Conservation (phyloP, 2,329 filamentous ascomycete genomes). For the Fusarium sp. region DNA sequence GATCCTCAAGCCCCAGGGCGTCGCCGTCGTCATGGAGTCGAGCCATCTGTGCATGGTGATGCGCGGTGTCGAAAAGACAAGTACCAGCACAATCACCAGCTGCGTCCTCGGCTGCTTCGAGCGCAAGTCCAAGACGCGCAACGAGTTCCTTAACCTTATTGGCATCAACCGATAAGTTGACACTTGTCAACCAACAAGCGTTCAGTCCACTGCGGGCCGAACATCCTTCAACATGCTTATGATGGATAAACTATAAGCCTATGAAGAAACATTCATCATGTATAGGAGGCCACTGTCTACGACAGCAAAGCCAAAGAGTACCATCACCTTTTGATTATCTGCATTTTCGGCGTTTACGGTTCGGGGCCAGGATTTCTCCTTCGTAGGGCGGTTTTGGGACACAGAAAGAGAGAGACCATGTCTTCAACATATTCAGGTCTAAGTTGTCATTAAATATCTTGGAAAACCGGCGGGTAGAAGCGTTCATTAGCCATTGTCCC, state of each 20-base stretch:
- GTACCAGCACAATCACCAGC: constrained; percentile 90
- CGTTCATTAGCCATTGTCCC: constrained; percentile 41
- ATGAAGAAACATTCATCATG: constrained; percentile 37
- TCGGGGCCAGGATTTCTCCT: constrained; percentile 21
- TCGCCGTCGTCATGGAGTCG: constrained; percentile 97
- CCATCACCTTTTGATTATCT: constrained; percentile 31
- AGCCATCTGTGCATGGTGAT: constrained; percentile 99
- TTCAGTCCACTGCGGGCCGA: not conserved
- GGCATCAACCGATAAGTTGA: constrained; percentile 66
- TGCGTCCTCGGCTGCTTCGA: constrained; percentile 98
- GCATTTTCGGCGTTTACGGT: constrained; percentile 41
- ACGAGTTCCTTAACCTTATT: constrained; percentile 91
- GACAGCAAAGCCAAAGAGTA: constrained; percentile 8
- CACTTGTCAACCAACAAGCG: no score
- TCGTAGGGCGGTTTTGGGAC: constrained; percentile 32
- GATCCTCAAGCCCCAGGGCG: constrained; percentile 91
- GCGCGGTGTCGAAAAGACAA: constrained; percentile 96
- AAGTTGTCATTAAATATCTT: constrained; percentile 34
- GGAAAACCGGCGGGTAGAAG: constrained; percentile 34
- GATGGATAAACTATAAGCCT: constrained; percentile 32
- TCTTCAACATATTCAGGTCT: constrained; percentile 53
- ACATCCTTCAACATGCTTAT: constrained; percentile 38
- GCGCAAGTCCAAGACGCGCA: constrained; percentile 90
- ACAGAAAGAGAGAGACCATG: constrained; percentile 44
- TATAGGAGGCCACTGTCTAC: constrained; percentile 19